A percentile compares a stretch with the other conserved stretches of the same genome.
Evolutionary conservation across 495 filamentous ascomycete species (phyloP).

Genomic region (Xylaria bambusicola): DNA sequence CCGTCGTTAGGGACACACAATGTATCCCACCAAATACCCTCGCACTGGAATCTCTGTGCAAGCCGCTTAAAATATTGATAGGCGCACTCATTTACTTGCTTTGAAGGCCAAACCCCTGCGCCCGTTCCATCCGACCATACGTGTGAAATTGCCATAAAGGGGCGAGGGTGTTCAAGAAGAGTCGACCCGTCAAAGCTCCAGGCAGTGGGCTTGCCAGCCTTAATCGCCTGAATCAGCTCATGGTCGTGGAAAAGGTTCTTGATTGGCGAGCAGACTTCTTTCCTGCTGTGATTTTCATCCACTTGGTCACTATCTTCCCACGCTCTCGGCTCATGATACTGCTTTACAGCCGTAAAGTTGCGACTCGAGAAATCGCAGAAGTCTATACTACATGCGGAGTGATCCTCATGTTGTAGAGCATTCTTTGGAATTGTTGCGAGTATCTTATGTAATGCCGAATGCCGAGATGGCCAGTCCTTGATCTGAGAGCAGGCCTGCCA

Average conservation of each 20-base stretch:
- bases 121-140: conserved; percentile 38
- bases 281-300: background rate
- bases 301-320: background rate
- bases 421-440: background rate
- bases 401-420: background rate
- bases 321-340: conserved; percentile 23
- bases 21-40: conserved; percentile 38
- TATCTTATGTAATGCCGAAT: background rate
- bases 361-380: conserved; percentile 28
- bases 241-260: background rate
- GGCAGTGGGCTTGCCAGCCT: conserved; percentile 16
- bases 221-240: background rate
- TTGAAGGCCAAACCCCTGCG: conserved; percentile 16
- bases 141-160: conserved; percentile 36
- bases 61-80: conserved; percentile 24
- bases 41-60: conserved; percentile 22
- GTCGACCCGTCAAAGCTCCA: conserved; percentile 16
- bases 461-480: background rate
- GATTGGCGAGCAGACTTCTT: background rate
- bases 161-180: conserved; percentile 10
- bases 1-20: conserved; percentile 28
- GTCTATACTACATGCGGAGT: conserved; percentile 9
- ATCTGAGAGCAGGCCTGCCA: background rate
- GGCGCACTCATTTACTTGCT: conserved; percentile 31
- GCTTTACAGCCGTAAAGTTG: conserved; percentile 27